A percentile compares a stretch with the other conserved stretches of the same genome.
These are phyloP conservation scores for Trametes sanguinea DNA, from an alignment of 768 basidiomycete genomes.

Conservation along the genomic window DNA sequence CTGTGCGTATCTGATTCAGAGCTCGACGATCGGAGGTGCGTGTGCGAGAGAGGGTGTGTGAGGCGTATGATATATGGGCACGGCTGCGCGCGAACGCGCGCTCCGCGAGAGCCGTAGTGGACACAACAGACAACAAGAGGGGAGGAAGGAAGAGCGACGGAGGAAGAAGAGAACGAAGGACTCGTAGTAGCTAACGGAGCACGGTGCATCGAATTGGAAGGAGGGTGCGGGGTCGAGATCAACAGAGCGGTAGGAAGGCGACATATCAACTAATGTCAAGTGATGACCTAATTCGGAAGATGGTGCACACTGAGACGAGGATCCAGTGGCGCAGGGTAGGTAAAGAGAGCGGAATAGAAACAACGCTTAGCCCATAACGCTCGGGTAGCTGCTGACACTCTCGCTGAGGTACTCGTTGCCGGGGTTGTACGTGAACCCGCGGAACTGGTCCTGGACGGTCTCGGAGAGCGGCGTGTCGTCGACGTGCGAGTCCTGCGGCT, in stretches of 20 bases:
- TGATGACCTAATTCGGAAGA: neutral
- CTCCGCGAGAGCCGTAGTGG: too few relatives aligned
- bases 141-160: neutral
- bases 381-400: conserved; percentile 70
- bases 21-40: neutral
- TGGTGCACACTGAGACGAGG: conserved; percentile 5
- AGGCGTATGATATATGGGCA: too few relatives aligned
- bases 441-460: conserved; percentile 96
- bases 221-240: neutral
- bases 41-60: neutral
- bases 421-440: conserved; percentile 87
- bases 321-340: conserved; percentile 3
- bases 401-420: conserved; percentile 83
- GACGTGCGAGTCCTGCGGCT: conserved; percentile 93
- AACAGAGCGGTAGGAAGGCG: neutral
- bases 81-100: too few relatives aligned
- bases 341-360: neutral
- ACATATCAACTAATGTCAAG: too few relatives aligned
- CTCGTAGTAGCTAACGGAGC: neutral
- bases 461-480: conserved; percentile 90
- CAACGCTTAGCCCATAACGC: conserved; percentile 29
- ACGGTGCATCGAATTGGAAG: neutral
- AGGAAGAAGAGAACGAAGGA: conserved; percentile 1
- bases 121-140: neutral
- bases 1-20: neutral